Evolutionary conservation across 2,329 filamentous ascomycete species (phyloP).

Genomic region (Pezicula rhizophila): DNA sequence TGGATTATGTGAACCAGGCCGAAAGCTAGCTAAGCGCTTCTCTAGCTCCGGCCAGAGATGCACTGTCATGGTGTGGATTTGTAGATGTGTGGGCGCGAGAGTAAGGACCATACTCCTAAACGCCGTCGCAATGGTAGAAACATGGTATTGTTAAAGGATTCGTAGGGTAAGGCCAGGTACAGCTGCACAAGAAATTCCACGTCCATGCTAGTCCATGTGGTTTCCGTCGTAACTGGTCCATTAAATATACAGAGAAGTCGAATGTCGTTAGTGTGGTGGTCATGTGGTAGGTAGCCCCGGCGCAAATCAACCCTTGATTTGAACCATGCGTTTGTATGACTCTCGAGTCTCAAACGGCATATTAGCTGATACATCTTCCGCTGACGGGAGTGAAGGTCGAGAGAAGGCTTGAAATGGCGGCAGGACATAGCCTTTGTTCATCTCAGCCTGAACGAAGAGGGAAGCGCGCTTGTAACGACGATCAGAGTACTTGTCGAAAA

Average conservation of each 20-base stretch:
- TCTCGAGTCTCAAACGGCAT: constrained; percentile 20
- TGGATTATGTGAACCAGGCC: background rate
- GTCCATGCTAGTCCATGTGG: constrained; percentile 13
- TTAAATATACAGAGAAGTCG: constrained; percentile 26
- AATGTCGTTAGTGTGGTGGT: constrained; percentile 12
- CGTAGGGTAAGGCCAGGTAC: constrained; percentile 18
- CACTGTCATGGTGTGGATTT: constrained; percentile 8
- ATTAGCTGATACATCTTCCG: constrained; percentile 16
- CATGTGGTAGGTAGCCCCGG: background rate
- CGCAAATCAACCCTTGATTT: constrained; percentile 19
- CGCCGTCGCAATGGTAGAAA: constrained; percentile 10
- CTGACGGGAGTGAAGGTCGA: constrained; percentile 19
- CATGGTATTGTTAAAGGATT: constrained; percentile 15
- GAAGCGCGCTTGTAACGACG: constrained; percentile 83
- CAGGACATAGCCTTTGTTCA: constrained; percentile 54
- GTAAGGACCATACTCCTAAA: constrained; percentile 10
- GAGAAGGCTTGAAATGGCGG: constrained; percentile 15
- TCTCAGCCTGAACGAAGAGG: constrained; percentile 68
- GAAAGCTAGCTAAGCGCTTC: constrained; percentile 2
- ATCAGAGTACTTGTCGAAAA: constrained; percentile 89
- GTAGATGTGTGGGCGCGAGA: constrained; percentile 6
- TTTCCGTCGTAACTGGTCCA: constrained; percentile 20
- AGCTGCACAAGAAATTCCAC: constrained; percentile 15
- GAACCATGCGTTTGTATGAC: constrained; percentile 22
- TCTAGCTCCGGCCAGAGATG: constrained; percentile 3